Conservation (phyloP, 345 rosid genomes). For the Anacardium occidentale region DNA sequence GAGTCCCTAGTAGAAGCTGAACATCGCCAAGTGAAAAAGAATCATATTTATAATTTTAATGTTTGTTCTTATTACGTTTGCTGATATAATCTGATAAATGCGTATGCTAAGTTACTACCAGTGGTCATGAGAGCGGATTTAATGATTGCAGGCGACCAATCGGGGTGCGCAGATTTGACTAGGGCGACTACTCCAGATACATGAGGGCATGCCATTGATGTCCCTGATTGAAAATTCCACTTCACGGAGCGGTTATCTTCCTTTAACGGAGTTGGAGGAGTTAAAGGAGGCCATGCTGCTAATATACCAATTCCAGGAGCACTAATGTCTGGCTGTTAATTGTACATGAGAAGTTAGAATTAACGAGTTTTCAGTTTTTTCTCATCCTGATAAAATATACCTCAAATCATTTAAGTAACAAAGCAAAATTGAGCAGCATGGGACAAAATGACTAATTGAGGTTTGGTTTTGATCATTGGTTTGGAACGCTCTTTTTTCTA, state of each 20-base stretch:
- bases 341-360: not conserved
- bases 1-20: constrained; percentile 43
- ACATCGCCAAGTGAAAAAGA: not conserved
- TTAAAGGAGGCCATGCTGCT: constrained; percentile 73
- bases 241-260: constrained; percentile 32
- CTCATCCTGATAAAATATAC: too few species aligned
- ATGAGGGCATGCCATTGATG: constrained; percentile 80
- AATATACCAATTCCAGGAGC: constrained; percentile 69
- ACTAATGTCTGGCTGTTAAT: constrained; percentile 58
- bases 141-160: constrained; percentile 73
- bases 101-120: constrained; percentile 25
- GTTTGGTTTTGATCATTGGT: too few species aligned
- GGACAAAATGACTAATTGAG: too few species aligned
- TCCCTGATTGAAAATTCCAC: constrained; percentile 72
- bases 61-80: not conserved
- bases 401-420: too few species aligned
- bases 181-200: constrained; percentile 65
- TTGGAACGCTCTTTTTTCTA: too few species aligned
- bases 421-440: too few species aligned
- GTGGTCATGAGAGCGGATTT: constrained; percentile 78
- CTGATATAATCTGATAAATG: not conserved
- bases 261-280: constrained; percentile 40
- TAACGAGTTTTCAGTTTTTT: not conserved
- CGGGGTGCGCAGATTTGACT: constrained; percentile 57
- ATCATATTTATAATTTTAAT: too few species aligned